Percentiles rank a stretch among this genome's conserved stretches.
Conservation (phyloP, 345 rosid species). For the Zanthoxylum bungeanum region DNA sequence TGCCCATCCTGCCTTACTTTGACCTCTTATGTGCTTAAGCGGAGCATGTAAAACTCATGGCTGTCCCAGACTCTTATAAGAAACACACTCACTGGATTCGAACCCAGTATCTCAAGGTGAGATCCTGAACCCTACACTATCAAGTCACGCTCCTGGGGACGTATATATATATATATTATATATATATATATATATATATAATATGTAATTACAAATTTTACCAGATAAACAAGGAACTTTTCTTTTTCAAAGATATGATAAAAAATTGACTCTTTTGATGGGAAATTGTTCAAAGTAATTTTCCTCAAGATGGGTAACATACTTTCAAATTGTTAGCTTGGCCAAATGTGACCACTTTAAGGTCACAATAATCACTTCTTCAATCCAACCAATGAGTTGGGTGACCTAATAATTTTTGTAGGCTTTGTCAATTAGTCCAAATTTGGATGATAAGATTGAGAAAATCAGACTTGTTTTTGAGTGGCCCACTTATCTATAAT, state of each 20-base stretch:
- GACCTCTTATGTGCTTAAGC: too few species aligned
- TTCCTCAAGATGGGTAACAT: neutral
- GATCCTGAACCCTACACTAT: too few species aligned
- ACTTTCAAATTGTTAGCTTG: neutral
- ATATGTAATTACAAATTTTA: neutral
- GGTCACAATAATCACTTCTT: neutral
- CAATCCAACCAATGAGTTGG: neutral
- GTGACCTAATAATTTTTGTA: conserved; percentile 2
- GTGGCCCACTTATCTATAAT: conserved; percentile 20
- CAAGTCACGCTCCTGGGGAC: too few species aligned
- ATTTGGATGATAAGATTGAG: neutral
- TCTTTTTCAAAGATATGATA: neutral
- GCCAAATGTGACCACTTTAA: neutral
- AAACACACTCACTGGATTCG: too few species aligned
- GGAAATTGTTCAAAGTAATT: neutral
- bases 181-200: too few species aligned
- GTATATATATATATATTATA: too few species aligned
- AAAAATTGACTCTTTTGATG: neutral
- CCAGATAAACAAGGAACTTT: neutral
- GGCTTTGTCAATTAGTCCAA: neutral
- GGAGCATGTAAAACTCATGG: too few species aligned
- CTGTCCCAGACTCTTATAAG: too few species aligned
- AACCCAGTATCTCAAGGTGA: too few species aligned
- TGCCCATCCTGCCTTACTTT: neutral
- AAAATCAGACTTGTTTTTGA: neutral